A percentile compares a stretch with the other conserved stretches of the same genome.
Conservation (phyloP, 805 yeast genomes). For the Candida pseudoglaebosa region DNA sequence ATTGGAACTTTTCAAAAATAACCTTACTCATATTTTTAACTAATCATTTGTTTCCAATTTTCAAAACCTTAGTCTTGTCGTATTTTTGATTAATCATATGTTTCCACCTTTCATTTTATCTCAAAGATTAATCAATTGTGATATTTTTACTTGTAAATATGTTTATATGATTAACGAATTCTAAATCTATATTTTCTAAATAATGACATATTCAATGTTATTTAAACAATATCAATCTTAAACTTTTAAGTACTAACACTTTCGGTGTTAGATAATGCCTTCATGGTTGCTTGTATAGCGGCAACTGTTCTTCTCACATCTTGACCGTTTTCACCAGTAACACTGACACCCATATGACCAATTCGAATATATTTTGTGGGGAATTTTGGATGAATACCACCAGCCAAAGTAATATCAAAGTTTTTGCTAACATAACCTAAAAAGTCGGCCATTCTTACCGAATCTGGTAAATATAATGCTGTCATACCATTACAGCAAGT, state of each 20-base stretch:
- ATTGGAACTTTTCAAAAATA: too few species aligned
- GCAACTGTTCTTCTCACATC: conserved; percentile 6
- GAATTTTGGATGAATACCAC: conserved; percentile 8
- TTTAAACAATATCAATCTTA: too few species aligned
- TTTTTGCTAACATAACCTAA: conserved; percentile 3
- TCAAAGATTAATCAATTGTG: neutral
- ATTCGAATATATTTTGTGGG: conserved; percentile 8
- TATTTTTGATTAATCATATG: neutral
- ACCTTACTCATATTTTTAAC: too few species aligned
- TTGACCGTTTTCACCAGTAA: conserved; percentile 6
- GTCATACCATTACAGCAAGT: conserved; percentile 9
- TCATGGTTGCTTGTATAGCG: conserved; percentile 5
- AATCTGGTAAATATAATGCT: conserved; percentile 8
- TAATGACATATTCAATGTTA: neutral
- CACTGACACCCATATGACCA: conserved; percentile 10
- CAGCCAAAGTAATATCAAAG: conserved; percentile 7
- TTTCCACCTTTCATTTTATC: too few species aligned
- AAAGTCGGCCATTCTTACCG: conserved; percentile 4
- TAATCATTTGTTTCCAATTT: too few species aligned
- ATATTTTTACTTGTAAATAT: neutral
- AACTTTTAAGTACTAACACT: neutral
- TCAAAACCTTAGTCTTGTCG: too few species aligned
- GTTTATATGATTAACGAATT: conserved; percentile 4
- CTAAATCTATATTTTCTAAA: neutral
- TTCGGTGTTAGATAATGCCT: neutral